Evolutionary conservation across 192 early-diverging fungal species (phyloP).

Genomic region (Funneliformis geosporum): DNA sequence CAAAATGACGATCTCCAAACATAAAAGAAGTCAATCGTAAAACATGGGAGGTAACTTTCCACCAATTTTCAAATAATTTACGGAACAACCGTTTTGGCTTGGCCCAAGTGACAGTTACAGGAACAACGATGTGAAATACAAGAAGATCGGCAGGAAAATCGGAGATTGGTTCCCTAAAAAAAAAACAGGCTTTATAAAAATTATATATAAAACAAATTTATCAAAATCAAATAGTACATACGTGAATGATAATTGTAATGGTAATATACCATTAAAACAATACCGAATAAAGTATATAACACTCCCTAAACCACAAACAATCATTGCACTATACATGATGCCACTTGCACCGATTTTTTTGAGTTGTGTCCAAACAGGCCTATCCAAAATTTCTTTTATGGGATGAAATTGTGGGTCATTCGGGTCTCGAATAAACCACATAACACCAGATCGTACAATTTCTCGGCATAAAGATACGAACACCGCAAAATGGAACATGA

Average conservation of each 20-base stretch:
- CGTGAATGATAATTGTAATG: constrained; percentile 66
- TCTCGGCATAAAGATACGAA: constrained; percentile 82
- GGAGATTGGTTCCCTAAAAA: constrained; percentile 63
- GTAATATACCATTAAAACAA: constrained; percentile 48
- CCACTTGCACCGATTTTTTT: constrained; percentile 81
- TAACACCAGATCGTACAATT: constrained; percentile 86
- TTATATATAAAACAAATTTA: constrained; percentile 18
- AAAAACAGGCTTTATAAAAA: neutral
- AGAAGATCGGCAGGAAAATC: constrained; percentile 79
- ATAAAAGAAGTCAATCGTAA: constrained; percentile 84
- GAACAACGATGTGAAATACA: constrained; percentile 73
- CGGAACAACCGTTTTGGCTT: constrained; percentile 63
- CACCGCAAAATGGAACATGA: constrained; percentile 92
- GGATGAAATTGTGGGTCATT: constrained; percentile 95
- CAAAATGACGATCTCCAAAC: constrained; percentile 64
- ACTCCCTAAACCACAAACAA: constrained; percentile 73
- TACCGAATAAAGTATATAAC: constrained; percentile 43
- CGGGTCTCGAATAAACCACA: constrained; percentile 99
- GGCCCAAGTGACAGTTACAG: constrained; percentile 59
- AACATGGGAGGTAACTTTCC: constrained; percentile 60
- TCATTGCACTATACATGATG: constrained; percentile 81
- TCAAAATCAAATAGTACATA: constrained; percentile 47
- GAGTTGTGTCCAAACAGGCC: constrained; percentile 72
- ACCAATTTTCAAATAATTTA: constrained; percentile 68
- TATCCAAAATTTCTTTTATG: constrained; percentile 89